Percentiles rank a stretch among this genome's conserved stretches.
Conservation (phyloP, 108 stramenopile genomes). For the Cylindrotheca fusiformis region DNA sequence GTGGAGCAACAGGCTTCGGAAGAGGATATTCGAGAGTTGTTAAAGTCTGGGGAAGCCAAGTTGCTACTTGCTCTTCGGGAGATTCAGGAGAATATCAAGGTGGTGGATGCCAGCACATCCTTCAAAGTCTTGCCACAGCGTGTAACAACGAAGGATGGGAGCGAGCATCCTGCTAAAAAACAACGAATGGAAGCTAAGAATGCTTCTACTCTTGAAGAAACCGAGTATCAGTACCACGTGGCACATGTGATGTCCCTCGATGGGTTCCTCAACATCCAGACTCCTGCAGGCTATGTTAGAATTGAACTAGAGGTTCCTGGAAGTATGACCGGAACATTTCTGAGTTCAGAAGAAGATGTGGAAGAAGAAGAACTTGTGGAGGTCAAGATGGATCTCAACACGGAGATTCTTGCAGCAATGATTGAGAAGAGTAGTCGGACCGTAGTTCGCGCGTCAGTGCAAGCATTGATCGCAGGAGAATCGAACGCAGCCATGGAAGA, state of each 20-base stretch:
- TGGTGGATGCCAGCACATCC: conserved; percentile 55
- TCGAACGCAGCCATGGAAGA: neutral
- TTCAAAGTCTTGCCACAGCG: conserved; percentile 65
- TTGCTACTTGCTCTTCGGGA: conserved; percentile 26
- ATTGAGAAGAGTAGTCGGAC: conserved; percentile 74
- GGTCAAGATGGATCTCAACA: conserved; percentile 67
- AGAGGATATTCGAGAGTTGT: conserved; percentile 21
- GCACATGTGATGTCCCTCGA: conserved; percentile 46
- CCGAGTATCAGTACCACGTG: conserved; percentile 54
- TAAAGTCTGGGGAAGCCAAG: conserved; percentile 39
- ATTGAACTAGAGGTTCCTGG: conserved; percentile 79
- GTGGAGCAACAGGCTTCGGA: conserved; percentile 19
- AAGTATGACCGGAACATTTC: conserved; percentile 68
- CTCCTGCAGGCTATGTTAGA: conserved; percentile 57
- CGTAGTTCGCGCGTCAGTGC: conserved; percentile 63
- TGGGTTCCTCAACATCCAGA: conserved; percentile 38
- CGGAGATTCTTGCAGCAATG: conserved; percentile 72
- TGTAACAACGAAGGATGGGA: conserved; percentile 12
- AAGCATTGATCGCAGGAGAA: conserved; percentile 37
- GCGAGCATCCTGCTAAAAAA: conserved; percentile 34
- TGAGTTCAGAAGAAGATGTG: conserved; percentile 17
- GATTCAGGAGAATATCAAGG: conserved; percentile 40
- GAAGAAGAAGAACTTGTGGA: conserved; percentile 53
- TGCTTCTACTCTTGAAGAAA: conserved; percentile 16
- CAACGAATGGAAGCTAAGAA: conserved; percentile 13